These are phyloP conservation scores for Nepenthes mirabilis DNA, from an alignment of 148 eudicot genomes.

Conservation along the genomic window DNA sequence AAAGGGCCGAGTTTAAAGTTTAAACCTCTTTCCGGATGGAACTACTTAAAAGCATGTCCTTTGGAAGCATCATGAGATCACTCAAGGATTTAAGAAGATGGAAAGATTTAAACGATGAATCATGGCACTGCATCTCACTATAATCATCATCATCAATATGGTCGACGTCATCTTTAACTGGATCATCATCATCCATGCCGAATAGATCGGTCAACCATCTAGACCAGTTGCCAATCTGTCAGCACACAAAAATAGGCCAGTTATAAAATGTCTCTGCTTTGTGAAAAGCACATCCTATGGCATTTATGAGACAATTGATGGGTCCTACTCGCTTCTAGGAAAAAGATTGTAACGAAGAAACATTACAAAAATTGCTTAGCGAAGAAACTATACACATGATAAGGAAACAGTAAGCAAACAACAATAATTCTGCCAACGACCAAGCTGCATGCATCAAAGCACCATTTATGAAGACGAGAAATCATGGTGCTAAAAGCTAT, in stretches of 20 bases:
- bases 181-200: conserved; percentile 62
- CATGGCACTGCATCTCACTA: conserved; percentile 11
- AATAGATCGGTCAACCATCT: conserved; percentile 81
- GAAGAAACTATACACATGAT: background rate
- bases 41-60: conserved; percentile 72
- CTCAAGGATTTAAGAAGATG: conserved; percentile 73
- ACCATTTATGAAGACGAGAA: no score
- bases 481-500: no score
- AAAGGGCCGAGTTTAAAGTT: background rate
- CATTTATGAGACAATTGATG: no score
- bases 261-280: no score
- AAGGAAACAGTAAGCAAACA: background rate
- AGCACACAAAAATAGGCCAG: conserved; percentile 2
- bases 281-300: no score
- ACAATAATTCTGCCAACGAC: no score
- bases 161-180: conserved; percentile 26
- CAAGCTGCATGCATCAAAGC: no score
- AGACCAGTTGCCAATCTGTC: conserved; percentile 95
- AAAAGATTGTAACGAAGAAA: background rate
- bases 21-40: conserved; percentile 72
- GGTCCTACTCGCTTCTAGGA: no score
- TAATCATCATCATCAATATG: conserved; percentile 16
- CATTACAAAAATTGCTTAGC: background rate
- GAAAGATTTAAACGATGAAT: conserved; percentile 51
- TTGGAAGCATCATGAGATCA: conserved; percentile 99